These are phyloP conservation scores for Jamesozyma spencerorum DNA, from an alignment of 805 yeast species.

Conservation along the genomic window DNA sequence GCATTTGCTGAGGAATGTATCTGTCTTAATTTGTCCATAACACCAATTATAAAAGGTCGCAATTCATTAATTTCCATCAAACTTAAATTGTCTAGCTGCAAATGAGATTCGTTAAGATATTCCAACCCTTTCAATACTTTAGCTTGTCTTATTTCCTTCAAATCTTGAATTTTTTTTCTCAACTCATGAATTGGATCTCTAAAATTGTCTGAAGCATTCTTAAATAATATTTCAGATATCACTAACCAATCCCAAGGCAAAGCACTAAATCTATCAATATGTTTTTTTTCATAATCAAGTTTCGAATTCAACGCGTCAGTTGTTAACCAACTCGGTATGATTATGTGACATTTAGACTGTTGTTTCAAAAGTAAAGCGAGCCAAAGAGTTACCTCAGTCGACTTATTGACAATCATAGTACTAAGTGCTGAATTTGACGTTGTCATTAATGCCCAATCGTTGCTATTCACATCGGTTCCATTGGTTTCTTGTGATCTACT, in stretches of 20 bases:
- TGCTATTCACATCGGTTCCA: neutral
- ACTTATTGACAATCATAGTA: slow-evolving; percentile 47
- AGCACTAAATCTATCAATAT: slow-evolving; percentile 50
- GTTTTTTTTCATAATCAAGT: slow-evolving; percentile 57
- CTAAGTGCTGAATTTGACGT: slow-evolving; percentile 29
- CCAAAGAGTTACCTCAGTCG: slow-evolving; percentile 76
- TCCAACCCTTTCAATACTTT: slow-evolving; percentile 75
- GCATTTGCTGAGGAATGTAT: slow-evolving; percentile 28
- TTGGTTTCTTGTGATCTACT: slow-evolving; percentile 1
- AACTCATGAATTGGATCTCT: slow-evolving; percentile 62
- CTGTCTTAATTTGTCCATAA: slow-evolving; percentile 69
- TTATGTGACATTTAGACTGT: slow-evolving; percentile 77
- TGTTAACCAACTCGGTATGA: slow-evolving; percentile 79
- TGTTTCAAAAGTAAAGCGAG: slow-evolving; percentile 71
- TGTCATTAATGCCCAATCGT: slow-evolving; percentile 29
- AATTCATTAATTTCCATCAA: slow-evolving; percentile 80
- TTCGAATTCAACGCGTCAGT: slow-evolving; percentile 42
- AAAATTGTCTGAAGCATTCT: slow-evolving; percentile 68
- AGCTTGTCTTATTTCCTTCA: slow-evolving; percentile 71
- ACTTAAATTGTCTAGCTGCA: slow-evolving; percentile 75
- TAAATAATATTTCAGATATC: slow-evolving; percentile 56
- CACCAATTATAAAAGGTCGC: slow-evolving; percentile 67
- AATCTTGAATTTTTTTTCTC: slow-evolving; percentile 65
- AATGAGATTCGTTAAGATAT: slow-evolving; percentile 71
- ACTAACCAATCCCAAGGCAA: slow-evolving; percentile 91